Conservation (phyloP, 2,329 filamentous ascomycete species). For the Pseudogymnoascus sp. region DNA sequence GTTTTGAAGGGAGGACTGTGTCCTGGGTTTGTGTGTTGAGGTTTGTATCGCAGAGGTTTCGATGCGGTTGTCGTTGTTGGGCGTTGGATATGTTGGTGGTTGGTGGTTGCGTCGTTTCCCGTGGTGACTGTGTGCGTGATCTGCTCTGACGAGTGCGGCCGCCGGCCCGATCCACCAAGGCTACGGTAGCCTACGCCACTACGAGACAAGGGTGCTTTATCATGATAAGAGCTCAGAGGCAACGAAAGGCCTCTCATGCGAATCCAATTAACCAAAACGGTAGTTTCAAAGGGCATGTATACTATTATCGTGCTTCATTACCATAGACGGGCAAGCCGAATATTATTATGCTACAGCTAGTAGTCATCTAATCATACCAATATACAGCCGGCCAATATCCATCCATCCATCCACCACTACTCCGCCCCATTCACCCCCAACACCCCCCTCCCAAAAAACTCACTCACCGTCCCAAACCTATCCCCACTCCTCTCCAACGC, state of each 20-base stretch:
- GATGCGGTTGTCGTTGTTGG: neutral
- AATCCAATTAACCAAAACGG: neutral
- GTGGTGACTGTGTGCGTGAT: neutral
- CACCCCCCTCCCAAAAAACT: constrained; percentile 91
- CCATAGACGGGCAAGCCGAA: neutral
- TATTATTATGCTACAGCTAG: neutral
- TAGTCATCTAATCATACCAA: no score
- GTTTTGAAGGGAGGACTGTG: neutral
- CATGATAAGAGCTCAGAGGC: neutral
- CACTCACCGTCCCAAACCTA: constrained; percentile 80
- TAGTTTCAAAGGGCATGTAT: neutral
- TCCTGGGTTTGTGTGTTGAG: neutral
- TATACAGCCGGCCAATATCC: no score
- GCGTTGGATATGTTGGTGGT: neutral
- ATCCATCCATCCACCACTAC: neutral
- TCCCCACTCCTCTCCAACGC: constrained; percentile 72
- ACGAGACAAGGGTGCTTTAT: neutral
- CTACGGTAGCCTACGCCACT: neutral
- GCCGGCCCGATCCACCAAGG: neutral
- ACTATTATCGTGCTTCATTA: neutral
- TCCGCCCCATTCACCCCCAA: constrained; percentile 49
- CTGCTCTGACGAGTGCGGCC: neutral
- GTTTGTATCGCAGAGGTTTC: neutral
- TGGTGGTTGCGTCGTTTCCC: neutral
- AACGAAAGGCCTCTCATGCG: no score